Base-by-base conservation (phyloP, 441 rosid genomes). In the Syzygium syzygioides region DNA sequence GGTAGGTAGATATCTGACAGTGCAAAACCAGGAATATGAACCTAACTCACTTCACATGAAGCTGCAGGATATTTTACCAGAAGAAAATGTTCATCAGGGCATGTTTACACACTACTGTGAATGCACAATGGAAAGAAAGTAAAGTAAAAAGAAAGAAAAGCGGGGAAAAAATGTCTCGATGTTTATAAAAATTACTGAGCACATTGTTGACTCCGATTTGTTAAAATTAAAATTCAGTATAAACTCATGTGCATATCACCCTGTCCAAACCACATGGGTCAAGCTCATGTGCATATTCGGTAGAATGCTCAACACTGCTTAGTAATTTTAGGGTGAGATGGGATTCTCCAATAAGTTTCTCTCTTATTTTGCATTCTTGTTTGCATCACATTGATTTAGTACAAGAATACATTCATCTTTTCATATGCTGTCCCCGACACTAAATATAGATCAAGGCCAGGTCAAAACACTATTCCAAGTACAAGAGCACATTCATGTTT, bases 111-210 rank as follows among this genome's bases (percentile, higher is more conserved):
- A 12, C 83, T 0, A 41, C 48, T 41, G 83, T 20, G 83, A 12
- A 41, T 41, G 5, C 52, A 76, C 52, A 76, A 23, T 0, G 0
- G 41, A 20, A 23, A 37, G 30, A 60, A 60, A n/a, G 34, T 62
- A 3, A 62, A 62, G 18, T n/a, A 4, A 3, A 13, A n/a, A 7
- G 17, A 76, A 76, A 0, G 52, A 76, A 76, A 76, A 41, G 18
- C 10, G 0, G 52, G 52, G 4, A 41, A 20, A 76, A 25, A 20
- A 5, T 4, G 5, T 6, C 50, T 37, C n/a, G 4, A 76, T 17
- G 1, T 76, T 20, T 76, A 50, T 76, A 0, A 41, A 76, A 41
- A 76, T 0, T 6, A 20, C n/a, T 76, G 26, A 14, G 83, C 52
- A 76, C 9, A 41, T 76, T 23, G 0, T 71, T 14, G 0, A 76